Base-by-base conservation (phyloP, 768 basidiomycete genomes). In the Tricholoma furcatifolium region DNA sequence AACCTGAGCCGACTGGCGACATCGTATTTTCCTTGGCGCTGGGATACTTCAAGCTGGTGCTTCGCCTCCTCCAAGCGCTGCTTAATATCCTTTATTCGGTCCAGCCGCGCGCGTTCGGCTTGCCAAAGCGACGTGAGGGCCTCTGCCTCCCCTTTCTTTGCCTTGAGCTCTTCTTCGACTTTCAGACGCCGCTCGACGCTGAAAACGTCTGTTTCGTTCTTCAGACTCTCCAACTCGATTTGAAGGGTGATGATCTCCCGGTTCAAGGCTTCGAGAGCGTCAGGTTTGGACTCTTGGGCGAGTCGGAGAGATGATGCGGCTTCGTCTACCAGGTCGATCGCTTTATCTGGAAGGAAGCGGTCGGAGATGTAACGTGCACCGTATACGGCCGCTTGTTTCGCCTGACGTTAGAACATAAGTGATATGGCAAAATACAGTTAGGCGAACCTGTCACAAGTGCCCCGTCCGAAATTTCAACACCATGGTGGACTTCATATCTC, bases 321-420 rank as follows among this genome's bases (percentile, higher is more conserved):
- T 68, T 98, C 96, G 67, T 98, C 96, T 1, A 98, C 83, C 2
- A 97, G 78, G 66, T 96, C 92, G 39, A 93, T 91, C 9, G 91
- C 88, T 65, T 95, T 95, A 70, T 97, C 93, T 0, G 93, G 93
- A 1, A 96, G 77, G 66, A 82, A 94, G 3, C 93, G 80, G 65
- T 93, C 90, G 0, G 91, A 86, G 58, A 96, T 86, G 62, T 95
- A 95, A 15, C 91, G 81, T 20, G 91, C 83, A 6, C 82, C 75
- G 59, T 95, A 94, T 2, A 93, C 83, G 0, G 92, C 91, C 21
- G 93, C 93, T 86, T 52, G 23, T 24, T 30, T 43, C 9, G 31
- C 5, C 32, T 8, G 0, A 20, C 44, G 50, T 21, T 46, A 30
- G 24, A 23, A 10, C 14, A 18, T 0, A 46, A 39, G n/a, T 15